Percentiles rank a stretch among this genome's conserved stretches.
phyloP scores from a whole-genome alignment of 2,329 filamentous ascomycete genomes.

The Aureobasidium sp. region DNA sequence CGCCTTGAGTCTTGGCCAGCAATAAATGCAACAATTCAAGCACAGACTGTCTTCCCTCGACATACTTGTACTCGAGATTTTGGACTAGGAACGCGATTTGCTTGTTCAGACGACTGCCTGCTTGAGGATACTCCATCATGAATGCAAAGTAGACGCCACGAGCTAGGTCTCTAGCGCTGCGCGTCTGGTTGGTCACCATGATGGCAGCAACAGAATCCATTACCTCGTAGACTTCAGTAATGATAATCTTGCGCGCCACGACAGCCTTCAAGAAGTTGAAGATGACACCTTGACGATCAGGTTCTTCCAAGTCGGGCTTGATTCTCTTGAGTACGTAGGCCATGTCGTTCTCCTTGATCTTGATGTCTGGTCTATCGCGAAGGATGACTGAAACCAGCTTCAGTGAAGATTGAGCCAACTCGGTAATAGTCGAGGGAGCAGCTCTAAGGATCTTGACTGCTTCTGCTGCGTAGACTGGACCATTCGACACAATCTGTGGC shows the following conservation, averaged over 20 bases:
- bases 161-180: constrained; percentile 77
- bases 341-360: constrained; percentile 72
- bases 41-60: constrained; percentile 82
- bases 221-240: constrained; percentile 82
- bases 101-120: constrained; percentile 79
- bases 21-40: constrained; percentile 86
- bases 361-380: constrained; percentile 68
- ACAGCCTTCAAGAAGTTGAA: constrained; percentile 92
- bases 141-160: constrained; percentile 91
- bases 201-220: constrained; percentile 82
- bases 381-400: constrained; percentile 83
- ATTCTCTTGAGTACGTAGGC: constrained; percentile 76
- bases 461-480: constrained; percentile 74
- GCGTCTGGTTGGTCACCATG: constrained; percentile 95
- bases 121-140: constrained; percentile 87
- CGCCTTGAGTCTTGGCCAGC: constrained; percentile 75
- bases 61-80: constrained; percentile 84
- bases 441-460: constrained; percentile 73
- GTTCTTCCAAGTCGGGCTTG: constrained; percentile 84
- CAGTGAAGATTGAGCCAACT: constrained; percentile 77
- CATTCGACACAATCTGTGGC: constrained; percentile 58
- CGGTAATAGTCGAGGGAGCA: constrained; percentile 70
- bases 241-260: constrained; percentile 75
- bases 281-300: constrained; percentile 82
- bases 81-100: constrained; percentile 83